Conservation (phyloP, 768 basidiomycete genomes). For the Auriculariales sp. region DNA sequence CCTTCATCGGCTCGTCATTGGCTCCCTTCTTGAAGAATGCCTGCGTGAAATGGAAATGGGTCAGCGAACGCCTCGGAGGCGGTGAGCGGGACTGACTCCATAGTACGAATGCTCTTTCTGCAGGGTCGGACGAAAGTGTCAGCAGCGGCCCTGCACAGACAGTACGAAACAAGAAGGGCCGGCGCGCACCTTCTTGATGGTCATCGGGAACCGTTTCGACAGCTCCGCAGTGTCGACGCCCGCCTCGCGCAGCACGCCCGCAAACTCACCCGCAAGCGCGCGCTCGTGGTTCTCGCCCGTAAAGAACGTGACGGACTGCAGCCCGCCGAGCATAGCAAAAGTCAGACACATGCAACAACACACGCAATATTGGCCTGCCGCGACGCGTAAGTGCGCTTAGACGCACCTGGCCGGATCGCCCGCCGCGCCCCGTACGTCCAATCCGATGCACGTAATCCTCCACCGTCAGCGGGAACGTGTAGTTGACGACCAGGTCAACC, state of each 20-base stretch:
- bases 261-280: constrained; percentile 82
- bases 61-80: not conserved
- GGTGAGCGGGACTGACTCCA: not conserved
- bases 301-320: constrained; percentile 93
- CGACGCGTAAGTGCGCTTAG: not conserved
- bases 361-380: not conserved
- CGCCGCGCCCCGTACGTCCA: constrained; percentile 51
- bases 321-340: constrained; percentile 56
- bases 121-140: not conserved
- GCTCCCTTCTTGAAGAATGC: constrained; percentile 54
- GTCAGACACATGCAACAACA: not conserved
- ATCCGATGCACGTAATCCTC: constrained; percentile 89
- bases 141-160: not conserved
- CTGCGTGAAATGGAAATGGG: not conserved
- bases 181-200: constrained; percentile 93
- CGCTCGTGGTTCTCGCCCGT: constrained; percentile 83
- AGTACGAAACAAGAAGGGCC: constrained; percentile 50
- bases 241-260: constrained; percentile 77
- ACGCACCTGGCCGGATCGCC: not conserved
- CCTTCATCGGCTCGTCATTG: constrained; percentile 39
- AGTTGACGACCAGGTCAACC: constrained; percentile 87
- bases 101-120: constrained; percentile 1
- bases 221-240: constrained; percentile 60
- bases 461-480: constrained; percentile 93
- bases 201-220: constrained; percentile 82